These are phyloP conservation scores for Phlebopus sp. DNA, from an alignment of 1,284 basidiomycete species.

Conservation along the genomic window DNA sequence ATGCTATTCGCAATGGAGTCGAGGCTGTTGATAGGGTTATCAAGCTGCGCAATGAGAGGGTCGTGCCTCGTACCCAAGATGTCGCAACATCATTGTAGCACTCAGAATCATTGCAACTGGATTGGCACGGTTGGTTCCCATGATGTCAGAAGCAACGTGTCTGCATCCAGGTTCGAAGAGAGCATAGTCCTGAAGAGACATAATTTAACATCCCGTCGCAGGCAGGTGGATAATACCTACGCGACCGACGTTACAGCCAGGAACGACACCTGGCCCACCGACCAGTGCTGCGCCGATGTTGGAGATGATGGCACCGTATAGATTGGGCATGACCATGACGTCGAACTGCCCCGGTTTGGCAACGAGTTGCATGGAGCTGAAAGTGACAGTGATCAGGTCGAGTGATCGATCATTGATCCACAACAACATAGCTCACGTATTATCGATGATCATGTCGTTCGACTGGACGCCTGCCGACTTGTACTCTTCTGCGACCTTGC, in stretches of 20 bases:
- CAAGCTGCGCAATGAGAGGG: conserved; percentile 3
- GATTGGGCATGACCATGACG: conserved; percentile 98
- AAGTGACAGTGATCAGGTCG: neutral
- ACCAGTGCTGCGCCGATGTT: conserved; percentile 99
- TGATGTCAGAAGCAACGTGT: conserved; percentile 97
- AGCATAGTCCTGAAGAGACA: conserved; percentile 76
- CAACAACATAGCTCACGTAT: conserved; percentile 63
- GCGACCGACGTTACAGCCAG: conserved; percentile 96
- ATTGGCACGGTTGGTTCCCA: conserved; percentile 97
- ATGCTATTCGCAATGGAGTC: conserved; percentile 95
- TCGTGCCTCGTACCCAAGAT: conserved; percentile 70
- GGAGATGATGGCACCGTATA: conserved; percentile 96
- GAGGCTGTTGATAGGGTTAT: conserved; percentile 49
- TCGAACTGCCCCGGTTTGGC: conserved; percentile 95
- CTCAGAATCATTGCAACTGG: conserved; percentile 98
- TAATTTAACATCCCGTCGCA: conserved; percentile 5
- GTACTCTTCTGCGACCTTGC: conserved; percentile 94
- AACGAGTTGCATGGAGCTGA: conserved; percentile 96
- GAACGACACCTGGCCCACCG: conserved; percentile 96
- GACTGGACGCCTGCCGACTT: conserved; percentile 88
- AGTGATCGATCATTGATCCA: neutral
- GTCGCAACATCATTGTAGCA: conserved; percentile 98
- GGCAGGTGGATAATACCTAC: conserved; percentile 42
- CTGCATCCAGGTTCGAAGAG: conserved; percentile 99
- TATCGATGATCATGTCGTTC: conserved; percentile 99